Evolutionary conservation across 257 asterid genomes (phyloP).

Genomic region (Solanum lignicaule): DNA sequence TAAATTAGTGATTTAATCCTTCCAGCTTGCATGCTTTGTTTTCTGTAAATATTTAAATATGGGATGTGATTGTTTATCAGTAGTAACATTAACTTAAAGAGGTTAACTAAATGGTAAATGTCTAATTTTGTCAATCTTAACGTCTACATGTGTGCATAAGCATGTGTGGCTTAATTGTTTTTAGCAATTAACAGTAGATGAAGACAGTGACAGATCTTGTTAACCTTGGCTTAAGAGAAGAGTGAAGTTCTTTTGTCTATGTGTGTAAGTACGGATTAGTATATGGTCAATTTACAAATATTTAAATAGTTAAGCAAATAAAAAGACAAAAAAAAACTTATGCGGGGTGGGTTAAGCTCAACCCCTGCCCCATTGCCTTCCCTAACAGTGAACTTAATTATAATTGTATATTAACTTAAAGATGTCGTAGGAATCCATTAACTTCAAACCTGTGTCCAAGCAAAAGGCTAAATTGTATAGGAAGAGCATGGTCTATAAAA

Average conservation of each 20-base stretch:
- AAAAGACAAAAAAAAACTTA: not conserved
- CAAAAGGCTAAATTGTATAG: not conserved
- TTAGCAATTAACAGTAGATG: not conserved
- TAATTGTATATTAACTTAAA: not conserved
- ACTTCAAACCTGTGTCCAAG: not conserved
- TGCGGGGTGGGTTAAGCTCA: not conserved
- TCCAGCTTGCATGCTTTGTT: not conserved
- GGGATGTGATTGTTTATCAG: not conserved
- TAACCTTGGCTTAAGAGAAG: not conserved
- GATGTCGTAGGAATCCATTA: not conserved
- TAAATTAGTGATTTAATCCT: not conserved
- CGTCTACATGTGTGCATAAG: not conserved
- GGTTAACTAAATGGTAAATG: not conserved
- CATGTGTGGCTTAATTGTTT: not conserved
- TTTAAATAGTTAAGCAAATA: not conserved
- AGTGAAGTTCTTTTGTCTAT: not conserved
- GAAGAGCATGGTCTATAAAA: not conserved
- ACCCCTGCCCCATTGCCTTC: not conserved
- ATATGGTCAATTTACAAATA: not conserved
- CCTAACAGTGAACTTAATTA: not conserved
- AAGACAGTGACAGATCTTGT: not conserved
- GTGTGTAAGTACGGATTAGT: not conserved
- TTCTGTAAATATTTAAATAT: not conserved
- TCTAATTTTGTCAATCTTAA: not conserved
- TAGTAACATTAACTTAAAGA: not conserved